Percentiles rank a stretch among this genome's conserved stretches.
Evolutionary conservation across 805 yeast genomes (phyloP).

Genomic region (Saccharomyces eubayanus): DNA sequence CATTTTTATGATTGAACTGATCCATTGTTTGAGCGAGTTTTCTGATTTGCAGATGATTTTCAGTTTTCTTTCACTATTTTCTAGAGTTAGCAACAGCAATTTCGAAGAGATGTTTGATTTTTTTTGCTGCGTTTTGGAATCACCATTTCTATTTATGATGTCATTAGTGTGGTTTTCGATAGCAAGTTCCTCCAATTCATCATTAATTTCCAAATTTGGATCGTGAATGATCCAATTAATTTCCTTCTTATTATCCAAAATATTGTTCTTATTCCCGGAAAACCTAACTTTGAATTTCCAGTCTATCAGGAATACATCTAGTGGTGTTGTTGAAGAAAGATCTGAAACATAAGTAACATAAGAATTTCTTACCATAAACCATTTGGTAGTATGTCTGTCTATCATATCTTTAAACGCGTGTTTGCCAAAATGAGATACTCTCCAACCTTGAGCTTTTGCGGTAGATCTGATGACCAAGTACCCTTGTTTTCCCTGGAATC

Average conservation of each 20-base stretch:
- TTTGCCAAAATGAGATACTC: slow-evolving; percentile 79
- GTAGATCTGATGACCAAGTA: slow-evolving; percentile 68
- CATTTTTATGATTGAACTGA: slow-evolving; percentile 64
- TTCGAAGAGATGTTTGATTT: slow-evolving; percentile 39
- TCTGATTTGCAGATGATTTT: slow-evolving; percentile 62
- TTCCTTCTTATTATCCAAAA: not conserved
- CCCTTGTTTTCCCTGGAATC: slow-evolving; percentile 86
- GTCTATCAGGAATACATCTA: slow-evolving; percentile 90
- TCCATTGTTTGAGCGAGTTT: slow-evolving; percentile 63
- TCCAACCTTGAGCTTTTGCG: slow-evolving; percentile 89
- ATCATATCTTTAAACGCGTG: slow-evolving; percentile 81
- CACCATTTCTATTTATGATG: not conserved
- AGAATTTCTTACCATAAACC: slow-evolving; percentile 83
- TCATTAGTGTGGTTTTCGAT: not conserved
- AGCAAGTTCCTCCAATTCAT: not conserved
- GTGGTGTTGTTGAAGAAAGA: slow-evolving; percentile 75
- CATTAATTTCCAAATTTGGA: not conserved
- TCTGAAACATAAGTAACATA: slow-evolving; percentile 81
- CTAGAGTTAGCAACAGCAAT: slow-evolving; percentile 49
- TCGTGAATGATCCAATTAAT: not conserved
- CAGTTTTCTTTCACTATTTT: slow-evolving; percentile 71
- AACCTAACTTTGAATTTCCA: slow-evolving; percentile 51
- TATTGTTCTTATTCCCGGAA: slow-evolving; percentile 31
- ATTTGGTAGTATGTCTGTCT: slow-evolving; percentile 80
- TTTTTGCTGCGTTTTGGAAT: slow-evolving; percentile 8